phyloP scores from a whole-genome alignment of 2,329 filamentous ascomycete species.

The Talaromyces sp. region DNA sequence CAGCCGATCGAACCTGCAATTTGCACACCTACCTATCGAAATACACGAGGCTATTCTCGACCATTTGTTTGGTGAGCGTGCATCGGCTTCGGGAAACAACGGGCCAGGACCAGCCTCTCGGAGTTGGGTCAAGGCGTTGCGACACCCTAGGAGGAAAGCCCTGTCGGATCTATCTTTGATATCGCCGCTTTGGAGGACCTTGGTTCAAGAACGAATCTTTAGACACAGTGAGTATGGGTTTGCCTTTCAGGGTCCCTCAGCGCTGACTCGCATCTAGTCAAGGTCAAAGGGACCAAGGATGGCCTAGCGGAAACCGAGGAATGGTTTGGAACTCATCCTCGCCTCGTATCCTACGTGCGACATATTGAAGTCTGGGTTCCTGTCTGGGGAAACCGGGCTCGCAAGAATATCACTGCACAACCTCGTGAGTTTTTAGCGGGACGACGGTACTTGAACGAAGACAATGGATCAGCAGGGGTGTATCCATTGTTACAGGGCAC shows the following conservation, averaged over 20 bases:
- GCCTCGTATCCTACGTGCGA: slow-evolving; percentile 59
- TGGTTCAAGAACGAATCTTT: slow-evolving; percentile 68
- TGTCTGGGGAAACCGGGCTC: slow-evolving; percentile 55
- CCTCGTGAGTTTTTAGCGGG: slow-evolving; percentile 17
- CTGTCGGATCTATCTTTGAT: slow-evolving; percentile 60
- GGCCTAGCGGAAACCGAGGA: slow-evolving; percentile 53
- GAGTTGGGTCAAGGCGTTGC: slow-evolving; percentile 59
- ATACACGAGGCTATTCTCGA: slow-evolving; percentile 69
- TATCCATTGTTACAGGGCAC: slow-evolving; percentile 18
- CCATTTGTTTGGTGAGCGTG: slow-evolving; percentile 62
- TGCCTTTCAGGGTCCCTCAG: neutral
- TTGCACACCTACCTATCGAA: slow-evolving; percentile 55
- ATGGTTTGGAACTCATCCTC: slow-evolving; percentile 55
- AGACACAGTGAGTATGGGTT: slow-evolving; percentile 48
- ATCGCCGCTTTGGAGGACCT: slow-evolving; percentile 53
- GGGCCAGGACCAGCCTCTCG: slow-evolving; percentile 47
- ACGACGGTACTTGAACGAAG: slow-evolving; percentile 21
- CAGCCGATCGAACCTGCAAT: slow-evolving; percentile 16
- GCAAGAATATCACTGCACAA: slow-evolving; percentile 42
- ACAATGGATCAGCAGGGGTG: slow-evolving; percentile 17
- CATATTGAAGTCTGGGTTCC: slow-evolving; percentile 75
- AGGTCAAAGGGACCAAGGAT: slow-evolving; percentile 64
- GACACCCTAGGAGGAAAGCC: slow-evolving; percentile 62
- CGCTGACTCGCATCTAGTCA: slow-evolving; percentile 40
- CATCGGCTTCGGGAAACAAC: slow-evolving; percentile 55